Evolutionary conservation across 495 filamentous ascomycete species (phyloP).

Genomic region (Penicillium alfredii): DNA sequence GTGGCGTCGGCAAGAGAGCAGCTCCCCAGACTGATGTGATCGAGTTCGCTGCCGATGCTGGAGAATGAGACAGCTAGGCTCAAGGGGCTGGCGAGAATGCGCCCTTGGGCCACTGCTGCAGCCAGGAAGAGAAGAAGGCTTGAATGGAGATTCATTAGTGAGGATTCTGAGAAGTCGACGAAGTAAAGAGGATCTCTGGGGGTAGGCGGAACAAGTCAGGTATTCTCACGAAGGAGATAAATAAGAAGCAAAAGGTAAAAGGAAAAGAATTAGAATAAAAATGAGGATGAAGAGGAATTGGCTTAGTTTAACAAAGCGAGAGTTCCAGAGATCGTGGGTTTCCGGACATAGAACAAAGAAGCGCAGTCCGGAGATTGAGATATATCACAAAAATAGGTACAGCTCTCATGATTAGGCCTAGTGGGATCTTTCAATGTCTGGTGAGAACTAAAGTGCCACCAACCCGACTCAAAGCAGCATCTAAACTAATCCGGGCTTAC

Average conservation of each 20-base stretch:
- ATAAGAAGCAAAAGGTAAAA: neutral
- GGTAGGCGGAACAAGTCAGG: too few species aligned
- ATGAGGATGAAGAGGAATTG: too few species aligned
- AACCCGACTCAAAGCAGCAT: too few species aligned
- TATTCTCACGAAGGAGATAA: neutral
- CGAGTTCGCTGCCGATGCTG: slow-evolving; percentile 17
- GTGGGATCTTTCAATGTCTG: too few species aligned
- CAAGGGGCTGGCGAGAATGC: slow-evolving; percentile 12
- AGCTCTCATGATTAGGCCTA: too few species aligned
- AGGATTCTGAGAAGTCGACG: too few species aligned
- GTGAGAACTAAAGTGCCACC: too few species aligned
- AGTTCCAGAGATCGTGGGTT: too few species aligned
- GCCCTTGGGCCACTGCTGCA: neutral
- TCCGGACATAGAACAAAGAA: slow-evolving; percentile 4
- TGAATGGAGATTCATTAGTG: neutral
- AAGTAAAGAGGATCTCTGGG: too few species aligned
- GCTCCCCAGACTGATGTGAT: slow-evolving; percentile 18
- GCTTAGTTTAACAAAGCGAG: too few species aligned
- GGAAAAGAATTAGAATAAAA: too few species aligned
- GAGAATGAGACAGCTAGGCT: slow-evolving; percentile 16
- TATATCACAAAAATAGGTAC: slow-evolving; percentile 1
- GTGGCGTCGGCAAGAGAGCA: slow-evolving; percentile 23
- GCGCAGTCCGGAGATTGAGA: slow-evolving; percentile 1
- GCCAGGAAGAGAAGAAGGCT: neutral
- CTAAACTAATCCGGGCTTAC: too few species aligned